A percentile compares a stretch with the other conserved stretches of the same genome.
Conservation (phyloP, 768 basidiomycete genomes). For the Pulveroboletus sp. region DNA sequence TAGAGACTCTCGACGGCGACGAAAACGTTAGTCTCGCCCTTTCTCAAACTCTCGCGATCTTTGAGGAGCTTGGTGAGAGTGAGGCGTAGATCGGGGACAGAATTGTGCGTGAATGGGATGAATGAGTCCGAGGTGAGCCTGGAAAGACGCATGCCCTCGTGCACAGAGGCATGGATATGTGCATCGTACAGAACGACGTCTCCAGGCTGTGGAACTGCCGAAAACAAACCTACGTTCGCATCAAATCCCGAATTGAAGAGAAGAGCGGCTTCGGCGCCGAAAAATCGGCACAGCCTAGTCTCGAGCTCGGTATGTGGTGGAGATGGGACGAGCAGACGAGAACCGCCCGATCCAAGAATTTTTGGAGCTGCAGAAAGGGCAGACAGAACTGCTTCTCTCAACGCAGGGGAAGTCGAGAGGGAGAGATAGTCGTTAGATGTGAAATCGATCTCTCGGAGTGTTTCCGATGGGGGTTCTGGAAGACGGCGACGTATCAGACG, state of each 20-base stretch:
- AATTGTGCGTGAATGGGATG: conserved; percentile 72
- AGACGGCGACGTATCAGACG: conserved; percentile 71
- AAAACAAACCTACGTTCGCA: conserved; percentile 87
- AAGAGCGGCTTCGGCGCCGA: conserved; percentile 61
- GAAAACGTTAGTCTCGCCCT: conserved; percentile 56
- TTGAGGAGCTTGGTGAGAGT: conserved; percentile 42
- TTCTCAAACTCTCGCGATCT: conserved; percentile 34
- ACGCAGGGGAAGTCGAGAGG: conserved; percentile 54
- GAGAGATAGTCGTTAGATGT: conserved; percentile 95
- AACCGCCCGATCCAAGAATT: conserved; percentile 85
- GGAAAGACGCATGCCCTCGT: conserved; percentile 81
- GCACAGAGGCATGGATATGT: conserved; percentile 86
- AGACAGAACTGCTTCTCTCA: conserved; percentile 58
- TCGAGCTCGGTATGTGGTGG: conserved; percentile 65
- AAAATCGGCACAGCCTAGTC: conserved; percentile 60
- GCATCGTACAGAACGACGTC: conserved; percentile 85
- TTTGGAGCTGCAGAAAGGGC: conserved; percentile 48
- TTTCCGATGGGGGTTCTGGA: conserved; percentile 48
- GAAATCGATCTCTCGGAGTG: conserved; percentile 52
- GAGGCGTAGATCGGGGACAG: conserved; percentile 45
- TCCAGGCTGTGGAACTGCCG: conserved; percentile 70
- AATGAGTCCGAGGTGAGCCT: conserved; percentile 39
- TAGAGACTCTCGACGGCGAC: conserved; percentile 88
- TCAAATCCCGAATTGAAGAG: conserved; percentile 94
- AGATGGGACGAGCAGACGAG: conserved; percentile 73